Base-by-base conservation (phyloP, 768 basidiomycete genomes). In the Agrocybe praecox region DNA sequence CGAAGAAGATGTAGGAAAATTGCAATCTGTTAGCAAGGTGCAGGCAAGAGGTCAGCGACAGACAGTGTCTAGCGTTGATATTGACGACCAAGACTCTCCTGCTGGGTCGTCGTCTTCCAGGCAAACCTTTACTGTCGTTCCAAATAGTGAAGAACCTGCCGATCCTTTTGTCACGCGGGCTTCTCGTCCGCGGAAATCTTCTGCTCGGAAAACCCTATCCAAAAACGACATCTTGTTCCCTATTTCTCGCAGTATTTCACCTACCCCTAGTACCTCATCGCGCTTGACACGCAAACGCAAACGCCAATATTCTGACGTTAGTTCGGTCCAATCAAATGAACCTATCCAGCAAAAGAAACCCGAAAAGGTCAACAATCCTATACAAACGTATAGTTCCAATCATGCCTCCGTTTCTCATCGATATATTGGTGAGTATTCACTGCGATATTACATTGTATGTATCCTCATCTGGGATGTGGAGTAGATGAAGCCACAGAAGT, bases 211-310 rank as follows among this genome's bases (percentile, higher is more conserved):
- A 44, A 52, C 2, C 14, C 2, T 45, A 12, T 18, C 26, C 17
- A 24, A 23, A 46, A 21, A 26, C 14, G 36, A 40, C 12, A 40
- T 40, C 14, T n/a, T 12, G n/a, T 40, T 40, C n/a, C 36, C 36
- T 12, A 14, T 4, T 40, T 15, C 14, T 40, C 14, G 12, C 12
- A 14, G 36, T 6, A 40, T 5, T 15, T 40, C 36, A 15, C n/a
- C 46, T 22, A 5, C 18, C 11, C 2, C 23, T 36, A 19, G n/a
- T 34, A 32, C 32, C 6, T 19, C 33, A 12, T 23, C 44, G 18
- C 45, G 21, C 14, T 47, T 32, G 22, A 29, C 46, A 33, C 44
- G 56, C 33, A 60, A 61, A 22, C 52, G 59, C 18, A 61, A 61
- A 23, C 59, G 59, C 32, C 45, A 44, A 18, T 24, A 12, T 3